phyloP scores from a whole-genome alignment of 2,329 filamentous ascomycete species.

The Grosmannia serpens region DNA sequence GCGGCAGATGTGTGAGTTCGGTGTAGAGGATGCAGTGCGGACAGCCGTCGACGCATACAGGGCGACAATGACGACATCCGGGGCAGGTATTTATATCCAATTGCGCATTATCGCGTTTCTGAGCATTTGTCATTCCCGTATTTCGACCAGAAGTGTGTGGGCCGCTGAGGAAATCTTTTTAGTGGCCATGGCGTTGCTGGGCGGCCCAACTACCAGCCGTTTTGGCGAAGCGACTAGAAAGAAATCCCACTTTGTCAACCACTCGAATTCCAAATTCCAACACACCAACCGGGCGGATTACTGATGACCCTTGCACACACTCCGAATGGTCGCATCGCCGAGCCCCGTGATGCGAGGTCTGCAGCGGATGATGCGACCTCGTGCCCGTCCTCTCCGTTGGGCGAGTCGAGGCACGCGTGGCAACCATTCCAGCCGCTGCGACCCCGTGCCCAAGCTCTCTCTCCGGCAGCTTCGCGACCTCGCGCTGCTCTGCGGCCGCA shows the following conservation, averaged over 20 bases:
- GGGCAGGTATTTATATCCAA: background rate
- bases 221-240: background rate
- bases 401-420: background rate
- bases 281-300: background rate
- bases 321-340: background rate
- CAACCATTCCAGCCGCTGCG: constrained; percentile 8
- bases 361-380: background rate
- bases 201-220: background rate
- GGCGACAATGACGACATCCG: background rate
- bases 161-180: background rate
- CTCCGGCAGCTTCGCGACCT: constrained; percentile 36
- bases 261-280: background rate
- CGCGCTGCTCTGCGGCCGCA: constrained; percentile 50
- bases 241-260: background rate
- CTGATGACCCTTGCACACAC: background rate
- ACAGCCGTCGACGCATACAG: background rate
- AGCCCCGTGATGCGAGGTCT: background rate
- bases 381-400: background rate
- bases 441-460: constrained; percentile 17
- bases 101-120: background rate
- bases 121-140: background rate
- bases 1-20: background rate
- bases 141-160: background rate
- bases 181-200: background rate
- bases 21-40: background rate